These are phyloP conservation scores for Botrytis fabae DNA, from an alignment of 2,329 filamentous ascomycete genomes.

Conservation along the genomic window DNA sequence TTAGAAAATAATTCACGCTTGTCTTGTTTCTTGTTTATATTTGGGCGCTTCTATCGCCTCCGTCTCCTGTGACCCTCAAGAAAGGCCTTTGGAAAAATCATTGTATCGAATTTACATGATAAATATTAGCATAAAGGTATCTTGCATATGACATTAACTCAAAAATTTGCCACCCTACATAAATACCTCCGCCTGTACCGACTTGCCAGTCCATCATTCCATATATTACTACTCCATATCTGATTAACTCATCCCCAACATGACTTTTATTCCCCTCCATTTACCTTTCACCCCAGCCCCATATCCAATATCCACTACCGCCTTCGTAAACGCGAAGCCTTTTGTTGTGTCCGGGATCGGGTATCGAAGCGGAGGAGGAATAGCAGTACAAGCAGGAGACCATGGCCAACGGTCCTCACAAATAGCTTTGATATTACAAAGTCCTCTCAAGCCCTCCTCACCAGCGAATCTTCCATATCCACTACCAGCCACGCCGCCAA, in stretches of 20 bases:
- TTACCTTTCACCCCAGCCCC: conserved; percentile 43
- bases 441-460: conserved; percentile 76
- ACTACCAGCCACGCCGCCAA: conserved; percentile 77
- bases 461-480: conserved; percentile 94
- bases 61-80: background rate
- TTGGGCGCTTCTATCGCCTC: background rate
- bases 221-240: background rate
- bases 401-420: conserved; percentile 71
- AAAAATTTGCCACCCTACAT: background rate
- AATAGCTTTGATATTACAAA: conserved; percentile 87
- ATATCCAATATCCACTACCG: conserved; percentile 63
- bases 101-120: background rate
- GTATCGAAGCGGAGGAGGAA: conserved; percentile 79
- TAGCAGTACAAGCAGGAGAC: conserved; percentile 68
- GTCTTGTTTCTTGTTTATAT: background rate
- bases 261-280: conserved; percentile 37
- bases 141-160: background rate
- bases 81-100: background rate
- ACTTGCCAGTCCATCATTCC: background rate
- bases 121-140: background rate
- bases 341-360: conserved; percentile 66
- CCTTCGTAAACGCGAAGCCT: conserved; percentile 65
- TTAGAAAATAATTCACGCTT: background rate
- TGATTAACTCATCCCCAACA: conserved; percentile 33
- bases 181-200: background rate